Conservation (phyloP, 2,329 filamentous ascomycete species). For the Diaporthe caulivora region DNA sequence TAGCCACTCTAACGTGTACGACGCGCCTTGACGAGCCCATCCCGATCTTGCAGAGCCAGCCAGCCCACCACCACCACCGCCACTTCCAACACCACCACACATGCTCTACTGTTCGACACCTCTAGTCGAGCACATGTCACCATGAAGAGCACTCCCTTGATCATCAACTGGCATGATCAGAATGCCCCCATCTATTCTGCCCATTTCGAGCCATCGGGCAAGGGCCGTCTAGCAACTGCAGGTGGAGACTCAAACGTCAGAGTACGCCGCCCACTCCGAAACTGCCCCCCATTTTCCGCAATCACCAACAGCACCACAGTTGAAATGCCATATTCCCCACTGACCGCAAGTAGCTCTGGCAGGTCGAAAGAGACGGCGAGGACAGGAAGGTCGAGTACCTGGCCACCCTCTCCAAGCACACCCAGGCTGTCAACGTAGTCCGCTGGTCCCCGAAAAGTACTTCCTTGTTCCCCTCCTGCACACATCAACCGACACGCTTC, state of each 20-base stretch:
- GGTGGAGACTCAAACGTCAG: conserved; percentile 97
- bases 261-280: conserved; percentile 64
- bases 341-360: conserved; percentile 79
- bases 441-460: conserved; percentile 93
- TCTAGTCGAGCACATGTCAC: conserved; percentile 50
- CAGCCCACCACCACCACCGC: not conserved
- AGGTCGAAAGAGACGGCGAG: conserved; percentile 85
- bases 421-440: conserved; percentile 97
- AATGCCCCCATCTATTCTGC: conserved; percentile 97
- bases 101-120: conserved; percentile 27
- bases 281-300: not conserved
- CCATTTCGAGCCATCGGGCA: conserved; percentile 94
- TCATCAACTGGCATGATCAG: conserved; percentile 99
- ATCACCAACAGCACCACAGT: not conserved
- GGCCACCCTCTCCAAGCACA: conserved; percentile 91
- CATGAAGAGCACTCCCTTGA: conserved; percentile 97
- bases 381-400: conserved; percentile 92
- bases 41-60: not conserved
- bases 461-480: conserved; percentile 41
- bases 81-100: not conserved
- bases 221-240: conserved; percentile 90
- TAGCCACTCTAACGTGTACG: conserved; percentile 22
- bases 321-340: not conserved
- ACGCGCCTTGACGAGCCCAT: conserved; percentile 33
- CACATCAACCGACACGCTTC: conserved; percentile 14